A percentile compares a stretch with the other conserved stretches of the same genome.
These are phyloP conservation scores for Protea cynaroides DNA, from an alignment of 164 flowering plant species.

Conservation along the genomic window DNA sequence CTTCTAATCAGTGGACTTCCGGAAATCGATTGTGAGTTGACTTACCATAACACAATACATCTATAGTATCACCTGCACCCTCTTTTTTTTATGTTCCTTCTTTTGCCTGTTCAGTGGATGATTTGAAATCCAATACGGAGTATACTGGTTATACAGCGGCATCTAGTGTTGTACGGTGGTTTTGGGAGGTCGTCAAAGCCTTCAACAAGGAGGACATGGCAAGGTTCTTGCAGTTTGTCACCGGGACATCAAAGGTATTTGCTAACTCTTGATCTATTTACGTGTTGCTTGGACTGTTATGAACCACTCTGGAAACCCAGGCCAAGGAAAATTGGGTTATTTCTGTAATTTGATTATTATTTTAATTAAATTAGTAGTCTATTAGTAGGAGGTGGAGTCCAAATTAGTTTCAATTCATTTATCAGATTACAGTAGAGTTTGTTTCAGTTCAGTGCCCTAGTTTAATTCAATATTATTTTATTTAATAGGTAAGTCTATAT, in stretches of 20 bases:
- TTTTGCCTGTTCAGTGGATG: constrained; percentile 57
- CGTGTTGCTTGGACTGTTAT: not conserved
- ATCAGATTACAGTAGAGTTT: too few relatives aligned
- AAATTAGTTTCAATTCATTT: too few relatives aligned
- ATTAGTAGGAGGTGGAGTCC: too few relatives aligned
- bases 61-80: not conserved
- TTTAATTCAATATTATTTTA: too few relatives aligned
- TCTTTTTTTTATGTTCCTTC: not conserved
- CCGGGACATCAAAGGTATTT: constrained; percentile 95
- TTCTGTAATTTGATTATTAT: too few relatives aligned
- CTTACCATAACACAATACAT: constrained; percentile 2
- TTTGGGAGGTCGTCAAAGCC: constrained; percentile 84
- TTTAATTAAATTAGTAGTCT: too few relatives aligned
- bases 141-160: constrained; percentile 78
- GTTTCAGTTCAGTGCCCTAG: too few relatives aligned
- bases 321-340: too few relatives aligned
- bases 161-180: constrained; percentile 78
- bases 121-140: constrained; percentile 82
- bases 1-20: constrained; percentile 96
- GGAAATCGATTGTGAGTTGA: constrained; percentile 84
- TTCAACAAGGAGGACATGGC: constrained; percentile 96
- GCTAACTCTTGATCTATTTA: not conserved
- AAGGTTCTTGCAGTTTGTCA: constrained; percentile 86
- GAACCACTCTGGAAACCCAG: too few relatives aligned
- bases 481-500: too few relatives aligned